Percentiles rank a stretch among this genome's conserved stretches.
These are phyloP conservation scores for Nectriaceae sp. DNA, from an alignment of 2,329 filamentous ascomycete species.

Conservation along the genomic window DNA sequence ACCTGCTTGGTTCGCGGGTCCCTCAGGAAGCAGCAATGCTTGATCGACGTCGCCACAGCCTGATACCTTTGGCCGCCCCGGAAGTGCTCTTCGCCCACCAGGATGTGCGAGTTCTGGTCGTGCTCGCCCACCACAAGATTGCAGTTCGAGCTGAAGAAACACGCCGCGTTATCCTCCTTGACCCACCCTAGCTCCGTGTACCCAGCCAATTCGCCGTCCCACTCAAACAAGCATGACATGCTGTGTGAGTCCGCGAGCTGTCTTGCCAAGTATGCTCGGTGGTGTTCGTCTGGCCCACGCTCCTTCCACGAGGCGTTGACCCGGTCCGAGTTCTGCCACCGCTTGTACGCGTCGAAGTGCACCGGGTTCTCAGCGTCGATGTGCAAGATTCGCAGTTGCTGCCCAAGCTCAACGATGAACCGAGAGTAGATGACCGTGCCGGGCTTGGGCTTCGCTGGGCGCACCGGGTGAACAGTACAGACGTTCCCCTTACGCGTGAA, in stretches of 20 bases:
- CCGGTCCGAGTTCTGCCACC: constrained; percentile 31
- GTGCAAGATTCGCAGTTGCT: constrained; percentile 21
- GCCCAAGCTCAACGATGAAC: constrained; percentile 27
- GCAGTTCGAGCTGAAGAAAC: constrained; percentile 29
- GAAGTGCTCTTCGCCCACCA: constrained; percentile 29
- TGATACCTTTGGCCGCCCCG: constrained; percentile 29
- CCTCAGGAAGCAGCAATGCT: constrained; percentile 29
- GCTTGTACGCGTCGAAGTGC: constrained; percentile 26
- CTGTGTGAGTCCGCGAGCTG: constrained; percentile 28
- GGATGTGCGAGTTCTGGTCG: constrained; percentile 30
- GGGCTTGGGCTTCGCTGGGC: constrained; percentile 26
- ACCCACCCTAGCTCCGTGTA: constrained; percentile 30
- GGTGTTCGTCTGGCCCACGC: constrained; percentile 29
- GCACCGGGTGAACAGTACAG: constrained; percentile 29
- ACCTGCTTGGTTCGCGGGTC: constrained; percentile 30
- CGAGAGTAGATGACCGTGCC: constrained; percentile 28
- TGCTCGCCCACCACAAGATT: constrained; percentile 29
- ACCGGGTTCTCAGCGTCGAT: constrained; percentile 26
- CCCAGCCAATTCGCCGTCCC: constrained; percentile 29
- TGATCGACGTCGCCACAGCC: constrained; percentile 29
- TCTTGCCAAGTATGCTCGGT: constrained; percentile 23
- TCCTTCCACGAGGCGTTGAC: constrained; percentile 30
- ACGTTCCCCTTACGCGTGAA: constrained; percentile 30
- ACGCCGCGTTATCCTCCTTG: constrained; percentile 31
- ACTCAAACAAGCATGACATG: constrained; percentile 32